phyloP scores from a whole-genome alignment of 139 green algal genomes.

The Micractinium sp. region DNA sequence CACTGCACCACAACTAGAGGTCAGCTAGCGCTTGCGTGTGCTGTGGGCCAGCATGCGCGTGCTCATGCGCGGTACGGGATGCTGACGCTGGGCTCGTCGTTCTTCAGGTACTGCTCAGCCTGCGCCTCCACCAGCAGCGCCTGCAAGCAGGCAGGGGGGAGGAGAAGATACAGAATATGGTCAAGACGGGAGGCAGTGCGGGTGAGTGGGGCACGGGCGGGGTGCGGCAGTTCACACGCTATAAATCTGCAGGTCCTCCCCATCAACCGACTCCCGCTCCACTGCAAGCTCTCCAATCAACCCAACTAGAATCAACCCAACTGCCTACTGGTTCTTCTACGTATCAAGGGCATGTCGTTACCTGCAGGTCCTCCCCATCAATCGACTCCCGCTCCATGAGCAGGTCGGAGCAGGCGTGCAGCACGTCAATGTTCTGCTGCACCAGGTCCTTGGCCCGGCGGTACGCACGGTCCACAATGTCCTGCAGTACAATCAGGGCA shows the following conservation, averaged over 20 bases:
- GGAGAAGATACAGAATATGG: background rate
- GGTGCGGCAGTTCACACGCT: too few species aligned
- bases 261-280: constrained; percentile 99
- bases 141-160: constrained; percentile 43
- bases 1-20: too few species aligned
- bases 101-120: constrained; percentile 91
- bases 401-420: constrained; percentile 91
- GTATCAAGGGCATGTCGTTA: background rate
- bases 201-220: background rate
- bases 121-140: constrained; percentile 86
- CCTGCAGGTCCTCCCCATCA: constrained; percentile 94
- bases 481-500: constrained; percentile 70
- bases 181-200: background rate
- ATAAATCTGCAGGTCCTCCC: constrained; percentile 92
- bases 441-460: constrained; percentile 96
- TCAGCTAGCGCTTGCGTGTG: too few species aligned
- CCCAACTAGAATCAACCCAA: background rate
- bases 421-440: constrained; percentile 88
- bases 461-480: constrained; percentile 95
- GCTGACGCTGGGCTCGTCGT: constrained; percentile 73
- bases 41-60: background rate
- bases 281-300: constrained; percentile 42
- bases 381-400: constrained; percentile 99
- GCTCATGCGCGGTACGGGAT: constrained; percentile 77
- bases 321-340: too few species aligned